A percentile compares a stretch with the other conserved stretches of the same genome.
Evolutionary conservation across 495 filamentous ascomycete genomes (phyloP).

Genomic region (Penicillium paxilli): DNA sequence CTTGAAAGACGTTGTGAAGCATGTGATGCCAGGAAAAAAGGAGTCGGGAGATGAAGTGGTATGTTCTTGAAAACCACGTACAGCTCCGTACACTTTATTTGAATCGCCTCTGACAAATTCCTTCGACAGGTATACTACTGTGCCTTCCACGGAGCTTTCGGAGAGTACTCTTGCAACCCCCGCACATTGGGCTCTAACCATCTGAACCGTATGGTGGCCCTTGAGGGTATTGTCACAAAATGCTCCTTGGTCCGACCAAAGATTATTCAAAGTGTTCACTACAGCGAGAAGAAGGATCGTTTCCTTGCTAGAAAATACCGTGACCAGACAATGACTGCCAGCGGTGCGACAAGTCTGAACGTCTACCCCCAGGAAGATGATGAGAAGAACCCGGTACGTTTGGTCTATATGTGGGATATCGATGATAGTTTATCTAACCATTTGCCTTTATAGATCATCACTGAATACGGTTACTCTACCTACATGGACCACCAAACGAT

Average conservation of each 20-base stretch:
- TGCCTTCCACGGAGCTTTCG: constrained; percentile 92
- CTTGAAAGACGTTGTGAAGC: constrained; percentile 81
- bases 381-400: constrained; percentile 64
- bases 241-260: constrained; percentile 95
- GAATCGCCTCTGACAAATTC: not conserved
- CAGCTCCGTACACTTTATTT: not conserved
- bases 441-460: constrained; percentile 58
- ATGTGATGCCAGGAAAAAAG: constrained; percentile 56
- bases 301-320: constrained; percentile 85
- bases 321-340: constrained; percentile 95
- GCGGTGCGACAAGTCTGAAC: constrained; percentile 78
- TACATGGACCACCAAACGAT: constrained; percentile 98
- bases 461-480: constrained; percentile 93
- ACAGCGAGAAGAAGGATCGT: constrained; percentile 77
- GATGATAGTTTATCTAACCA: not conserved
- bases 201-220: constrained; percentile 92
- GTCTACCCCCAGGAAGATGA: constrained; percentile 96
- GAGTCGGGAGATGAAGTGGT: constrained; percentile 65
- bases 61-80: constrained; percentile 12
- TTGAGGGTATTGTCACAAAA: constrained; percentile 97
- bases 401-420: not conserved
- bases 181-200: constrained; percentile 84
- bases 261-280: constrained; percentile 96
- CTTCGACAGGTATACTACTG: constrained; percentile 77
- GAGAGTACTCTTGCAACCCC: constrained; percentile 91